Base-by-base conservation (phyloP, 371 early-diverging fungal species). In the Globomyces sp. region DNA sequence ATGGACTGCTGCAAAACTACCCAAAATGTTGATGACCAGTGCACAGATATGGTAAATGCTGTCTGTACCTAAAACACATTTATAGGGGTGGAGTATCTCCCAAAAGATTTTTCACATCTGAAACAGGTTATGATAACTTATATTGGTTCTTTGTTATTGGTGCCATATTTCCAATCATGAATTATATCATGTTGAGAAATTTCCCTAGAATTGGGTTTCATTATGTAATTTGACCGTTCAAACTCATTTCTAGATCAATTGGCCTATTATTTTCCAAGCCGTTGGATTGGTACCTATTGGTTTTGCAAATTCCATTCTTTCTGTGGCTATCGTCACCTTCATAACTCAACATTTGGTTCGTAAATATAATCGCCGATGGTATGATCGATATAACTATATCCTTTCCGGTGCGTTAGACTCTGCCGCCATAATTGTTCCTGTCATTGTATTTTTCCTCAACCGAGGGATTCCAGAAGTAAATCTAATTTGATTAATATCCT, bases 11-110 rank as follows among this genome's bases (percentile, higher is more conserved):
- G 24, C 24, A 24, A 24, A 24, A 24, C 24, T 24, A 24, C 24
- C 24, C 24, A 24, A 24, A 24, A 24, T 24, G 24, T 24, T 24
- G 24, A 24, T 24, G 24, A 24, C 24, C 24, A 24, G 24, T 24
- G 24, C 24, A 24, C 24, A 24, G 24, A 24, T 24, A 24, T 24
- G 24, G 24, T 24, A 24, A 24, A 24, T 24, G 24, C 24, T 24
- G 0, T 24, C 24, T 24, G 24, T 24, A 24, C 24, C 24, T 24
- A 24, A 24, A 24, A 24, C 24, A 24, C 24, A 24, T 24, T 24
- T 24, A 24, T 24, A 24, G 86, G 89, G 89, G 90, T 48, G 79
- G 85, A 6, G 86, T 91, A 49, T 87, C 87, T 48, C 91, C 92
- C 10, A 71, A 68, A 2, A 80, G 77, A n/a, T 83, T 89, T 81